phyloP scores from a whole-genome alignment of 2,329 filamentous ascomycete species.

The Aspergillus thermomutatus region DNA sequence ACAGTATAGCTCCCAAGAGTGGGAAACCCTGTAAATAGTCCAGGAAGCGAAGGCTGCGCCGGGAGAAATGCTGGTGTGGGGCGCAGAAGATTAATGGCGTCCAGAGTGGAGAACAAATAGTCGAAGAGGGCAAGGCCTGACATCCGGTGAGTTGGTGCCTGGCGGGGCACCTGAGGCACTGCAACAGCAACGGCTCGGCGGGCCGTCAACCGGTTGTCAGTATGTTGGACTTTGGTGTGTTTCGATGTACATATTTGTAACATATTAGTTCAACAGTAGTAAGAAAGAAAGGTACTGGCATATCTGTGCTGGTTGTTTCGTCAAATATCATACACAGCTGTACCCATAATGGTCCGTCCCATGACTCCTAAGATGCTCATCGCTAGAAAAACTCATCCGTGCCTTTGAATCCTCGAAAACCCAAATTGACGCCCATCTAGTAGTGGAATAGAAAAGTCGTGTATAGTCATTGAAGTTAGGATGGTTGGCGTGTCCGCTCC shows the following conservation, averaged over 20 bases:
- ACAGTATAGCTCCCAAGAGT: neutral
- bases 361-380: neutral
- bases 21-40: neutral
- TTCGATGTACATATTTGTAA: neutral
- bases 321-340: neutral
- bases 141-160: neutral
- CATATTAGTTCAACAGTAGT: neutral
- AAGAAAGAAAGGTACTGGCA: neutral
- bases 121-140: too few relatives aligned
- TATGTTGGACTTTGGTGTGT: neutral
- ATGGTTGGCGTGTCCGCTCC: neutral
- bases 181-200: slow-evolving; percentile 13
- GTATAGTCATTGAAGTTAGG: neutral
- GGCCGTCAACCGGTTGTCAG: slow-evolving; percentile 11
- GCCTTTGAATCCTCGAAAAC: too few relatives aligned
- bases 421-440: neutral
- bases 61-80: neutral
- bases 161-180: neutral
- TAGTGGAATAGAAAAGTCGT: neutral
- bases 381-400: neutral
- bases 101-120: too few relatives aligned
- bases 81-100: neutral
- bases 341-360: neutral
- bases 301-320: neutral
- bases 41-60: neutral